Percentiles rank a stretch among this genome's conserved stretches.
Conservation (phyloP, 139 green algal species). For the Medakamo hakoo region DNA sequence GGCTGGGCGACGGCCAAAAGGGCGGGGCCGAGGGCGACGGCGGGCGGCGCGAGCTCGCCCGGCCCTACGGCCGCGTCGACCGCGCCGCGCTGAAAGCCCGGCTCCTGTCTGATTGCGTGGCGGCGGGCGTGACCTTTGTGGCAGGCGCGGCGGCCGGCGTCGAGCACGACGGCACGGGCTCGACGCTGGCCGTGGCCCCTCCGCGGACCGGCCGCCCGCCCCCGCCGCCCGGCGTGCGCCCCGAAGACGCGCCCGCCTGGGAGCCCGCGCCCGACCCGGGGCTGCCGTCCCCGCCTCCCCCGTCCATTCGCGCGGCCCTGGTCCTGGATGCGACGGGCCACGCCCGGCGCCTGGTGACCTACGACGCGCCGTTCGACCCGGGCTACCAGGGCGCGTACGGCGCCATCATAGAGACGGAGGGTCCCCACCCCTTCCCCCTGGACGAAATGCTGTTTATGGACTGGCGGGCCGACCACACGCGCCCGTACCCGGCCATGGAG, state of each 20-base stretch:
- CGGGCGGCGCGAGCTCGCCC: conserved; percentile 29
- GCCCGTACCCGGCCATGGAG: not conserved
- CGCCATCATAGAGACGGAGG: conserved; percentile 52
- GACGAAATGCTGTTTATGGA: conserved; percentile 99
- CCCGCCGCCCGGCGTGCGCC: too few relatives aligned
- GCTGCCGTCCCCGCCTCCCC: too few relatives aligned
- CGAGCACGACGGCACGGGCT: conserved; percentile 24
- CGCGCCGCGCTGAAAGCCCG: conserved; percentile 46
- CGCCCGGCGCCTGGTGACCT: conserved; percentile 50
- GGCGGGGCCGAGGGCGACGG: conserved; percentile 34
- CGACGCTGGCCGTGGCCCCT: conserved; percentile 3
- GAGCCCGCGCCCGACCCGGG: too few relatives aligned
- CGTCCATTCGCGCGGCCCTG: conserved; percentile 29
- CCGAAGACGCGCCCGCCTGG: too few relatives aligned
- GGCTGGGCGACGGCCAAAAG: conserved; percentile 45
- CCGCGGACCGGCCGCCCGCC: too few relatives aligned
- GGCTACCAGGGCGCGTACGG: conserved; percentile 84
- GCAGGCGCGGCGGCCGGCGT: conserved; percentile 52
- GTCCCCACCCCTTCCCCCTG: conserved; percentile 79
- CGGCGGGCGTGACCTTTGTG: conserved; percentile 10
- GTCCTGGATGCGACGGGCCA: conserved; percentile 90
- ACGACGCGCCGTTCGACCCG: not conserved
- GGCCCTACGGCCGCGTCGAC: conserved; percentile 85
- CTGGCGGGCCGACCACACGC: conserved; percentile 87
- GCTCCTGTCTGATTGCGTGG: conserved; percentile 35